Evolutionary conservation across 2,329 filamentous ascomycete species (phyloP).

Genomic region (Tolypocladium pustulatum): DNA sequence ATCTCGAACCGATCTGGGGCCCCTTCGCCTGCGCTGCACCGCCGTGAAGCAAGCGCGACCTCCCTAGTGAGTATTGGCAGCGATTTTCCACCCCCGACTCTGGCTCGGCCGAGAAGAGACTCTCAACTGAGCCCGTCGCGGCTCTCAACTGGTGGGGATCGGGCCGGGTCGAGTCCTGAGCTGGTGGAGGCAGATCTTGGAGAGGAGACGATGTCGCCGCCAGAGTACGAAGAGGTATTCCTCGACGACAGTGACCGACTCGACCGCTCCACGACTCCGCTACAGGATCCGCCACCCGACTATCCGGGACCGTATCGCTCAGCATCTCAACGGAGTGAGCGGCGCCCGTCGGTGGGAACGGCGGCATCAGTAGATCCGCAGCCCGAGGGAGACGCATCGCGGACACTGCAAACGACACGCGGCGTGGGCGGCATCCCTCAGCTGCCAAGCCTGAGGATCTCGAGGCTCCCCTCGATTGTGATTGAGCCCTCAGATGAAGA

Average conservation of each 20-base stretch:
- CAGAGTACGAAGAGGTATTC: slow-evolving; percentile 42
- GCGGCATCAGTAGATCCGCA: slow-evolving; percentile 6
- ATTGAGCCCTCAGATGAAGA: slow-evolving; percentile 7
- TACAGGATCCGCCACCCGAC: slow-evolving; percentile 38
- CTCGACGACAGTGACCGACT: slow-evolving; percentile 29
- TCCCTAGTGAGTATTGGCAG: slow-evolving; percentile 46
- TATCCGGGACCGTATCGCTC: slow-evolving; percentile 32
- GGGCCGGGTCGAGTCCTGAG: slow-evolving; percentile 41
- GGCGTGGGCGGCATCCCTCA: slow-evolving; percentile 32
- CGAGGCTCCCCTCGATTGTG: slow-evolving; percentile 40
- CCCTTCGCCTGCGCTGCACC: slow-evolving; percentile 23
- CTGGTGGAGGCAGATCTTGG: slow-evolving; percentile 40
- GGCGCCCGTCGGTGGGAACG: neutral
- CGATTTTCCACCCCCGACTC: slow-evolving; percentile 28
- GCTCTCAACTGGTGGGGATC: slow-evolving; percentile 17
- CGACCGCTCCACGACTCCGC: slow-evolving; percentile 29
- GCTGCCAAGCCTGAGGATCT: slow-evolving; percentile 41
- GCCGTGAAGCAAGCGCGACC: slow-evolving; percentile 37
- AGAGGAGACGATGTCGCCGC: slow-evolving; percentile 37
- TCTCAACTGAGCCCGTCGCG: slow-evolving; percentile 33
- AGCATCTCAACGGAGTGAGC: slow-evolving; percentile 11
- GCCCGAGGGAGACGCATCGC: neutral
- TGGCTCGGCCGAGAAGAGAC: slow-evolving; percentile 26
- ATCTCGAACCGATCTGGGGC: slow-evolving; percentile 22
- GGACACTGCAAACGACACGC: slow-evolving; percentile 14